A percentile compares a stretch with the other conserved stretches of the same genome.
Evolutionary conservation across 345 rosid genomes (phyloP).

Genomic region (Pugionium dolabratum): DNA sequence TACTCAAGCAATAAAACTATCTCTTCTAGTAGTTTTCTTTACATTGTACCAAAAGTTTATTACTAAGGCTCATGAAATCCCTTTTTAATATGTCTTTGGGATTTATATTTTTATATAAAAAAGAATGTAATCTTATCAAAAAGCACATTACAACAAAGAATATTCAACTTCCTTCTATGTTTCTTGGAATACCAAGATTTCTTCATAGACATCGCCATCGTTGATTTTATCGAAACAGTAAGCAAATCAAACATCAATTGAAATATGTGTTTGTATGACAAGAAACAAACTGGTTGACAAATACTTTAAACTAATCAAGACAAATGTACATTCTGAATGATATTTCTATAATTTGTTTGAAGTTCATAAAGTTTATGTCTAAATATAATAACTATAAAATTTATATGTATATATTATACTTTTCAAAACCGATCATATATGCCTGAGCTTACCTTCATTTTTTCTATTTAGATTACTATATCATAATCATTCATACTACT

Average conservation of each 20-base stretch:
- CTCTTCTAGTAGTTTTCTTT: too few species aligned
- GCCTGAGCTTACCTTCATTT: too few species aligned
- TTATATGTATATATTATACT: too few species aligned
- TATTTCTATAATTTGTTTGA: neutral
- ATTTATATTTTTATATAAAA: too few species aligned
- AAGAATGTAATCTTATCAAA: neutral
- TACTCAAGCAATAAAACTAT: too few species aligned
- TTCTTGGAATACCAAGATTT: neutral
- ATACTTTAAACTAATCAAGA: neutral
- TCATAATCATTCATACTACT: too few species aligned
- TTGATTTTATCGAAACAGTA: neutral
- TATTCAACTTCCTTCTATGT: neutral
- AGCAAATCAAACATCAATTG: neutral
- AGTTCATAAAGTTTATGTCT: neutral
- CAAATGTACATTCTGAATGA: neutral
- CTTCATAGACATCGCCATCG: neutral
- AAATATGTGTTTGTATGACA: neutral
- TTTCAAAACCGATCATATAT: too few species aligned
- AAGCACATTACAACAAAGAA: neutral
- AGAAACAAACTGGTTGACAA: neutral
- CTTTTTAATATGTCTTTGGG: too few species aligned
- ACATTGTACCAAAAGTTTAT: too few species aligned
- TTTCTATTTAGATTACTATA: neutral
- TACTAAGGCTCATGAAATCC: too few species aligned
- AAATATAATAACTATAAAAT: too few species aligned